Conservation (phyloP, 768 basidiomycete genomes). For the Mycena venus region DNA sequence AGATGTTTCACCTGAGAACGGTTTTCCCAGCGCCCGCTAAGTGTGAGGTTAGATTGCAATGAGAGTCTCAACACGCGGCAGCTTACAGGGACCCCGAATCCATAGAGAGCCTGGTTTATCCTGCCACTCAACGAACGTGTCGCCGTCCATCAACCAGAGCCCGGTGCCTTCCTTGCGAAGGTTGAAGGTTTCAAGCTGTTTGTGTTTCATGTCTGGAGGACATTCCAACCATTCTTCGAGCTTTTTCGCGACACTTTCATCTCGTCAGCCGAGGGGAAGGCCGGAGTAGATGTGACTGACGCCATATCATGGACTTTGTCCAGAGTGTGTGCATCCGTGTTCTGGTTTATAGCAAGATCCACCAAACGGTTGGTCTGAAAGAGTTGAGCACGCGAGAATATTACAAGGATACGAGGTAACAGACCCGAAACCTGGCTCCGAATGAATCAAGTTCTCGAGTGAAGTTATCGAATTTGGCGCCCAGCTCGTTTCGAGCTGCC, state of each 20-base stretch:
- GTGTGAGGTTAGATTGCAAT: too few relatives aligned
- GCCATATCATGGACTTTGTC: not conserved
- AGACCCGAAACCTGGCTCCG: slow-evolving; percentile 9
- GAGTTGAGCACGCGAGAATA: too few relatives aligned
- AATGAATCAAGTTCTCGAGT: not conserved
- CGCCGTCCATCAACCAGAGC: not conserved
- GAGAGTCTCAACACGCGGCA: too few relatives aligned
- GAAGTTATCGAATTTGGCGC: not conserved
- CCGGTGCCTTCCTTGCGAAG: slow-evolving; percentile 10
- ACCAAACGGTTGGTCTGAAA: slow-evolving; percentile 11
- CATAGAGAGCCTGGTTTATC: slow-evolving; percentile 11
- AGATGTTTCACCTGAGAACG: slow-evolving; percentile 7
- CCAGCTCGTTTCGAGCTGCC: not conserved
- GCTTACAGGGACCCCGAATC: slow-evolving; percentile 16
- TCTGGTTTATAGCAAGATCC: slow-evolving; percentile 1
- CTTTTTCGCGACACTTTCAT: not conserved
- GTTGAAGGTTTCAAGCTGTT: not conserved
- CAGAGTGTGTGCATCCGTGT: not conserved
- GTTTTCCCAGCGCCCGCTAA: slow-evolving; percentile 11
- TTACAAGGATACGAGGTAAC: not conserved
- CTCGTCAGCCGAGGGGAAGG: not conserved
- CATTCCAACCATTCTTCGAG: slow-evolving; percentile 1
- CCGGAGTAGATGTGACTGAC: not conserved
- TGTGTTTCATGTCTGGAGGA: slow-evolving; percentile 1
- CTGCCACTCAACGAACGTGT: not conserved